Conservation (phyloP, 2,329 filamentous ascomycete genomes). For the Cytospora mali region DNA sequence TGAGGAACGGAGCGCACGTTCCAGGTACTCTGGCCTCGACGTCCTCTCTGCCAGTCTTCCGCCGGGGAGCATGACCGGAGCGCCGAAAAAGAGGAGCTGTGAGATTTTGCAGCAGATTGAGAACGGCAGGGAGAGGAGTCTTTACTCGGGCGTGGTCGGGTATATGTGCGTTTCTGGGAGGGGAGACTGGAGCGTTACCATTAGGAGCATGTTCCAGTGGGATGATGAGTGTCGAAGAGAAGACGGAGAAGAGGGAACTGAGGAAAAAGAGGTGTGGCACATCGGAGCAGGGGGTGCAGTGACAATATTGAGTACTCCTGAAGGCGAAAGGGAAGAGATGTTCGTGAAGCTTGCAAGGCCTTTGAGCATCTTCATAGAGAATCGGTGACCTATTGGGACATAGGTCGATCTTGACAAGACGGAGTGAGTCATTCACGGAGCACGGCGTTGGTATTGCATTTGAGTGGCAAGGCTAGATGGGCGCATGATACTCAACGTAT, state of each 20-base stretch:
- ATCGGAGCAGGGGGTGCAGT: slow-evolving; percentile 91
- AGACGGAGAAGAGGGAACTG: slow-evolving; percentile 34
- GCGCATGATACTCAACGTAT: slow-evolving; percentile 35
- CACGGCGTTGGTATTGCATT: slow-evolving; percentile 17
- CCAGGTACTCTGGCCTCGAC: slow-evolving; percentile 66
- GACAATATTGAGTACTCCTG: slow-evolving; percentile 77
- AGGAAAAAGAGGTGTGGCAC: slow-evolving; percentile 66
- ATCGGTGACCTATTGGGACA: slow-evolving; percentile 25
- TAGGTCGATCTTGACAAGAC: background rate
- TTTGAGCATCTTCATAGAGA: slow-evolving; percentile 51
- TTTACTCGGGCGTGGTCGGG: slow-evolving; percentile 88
- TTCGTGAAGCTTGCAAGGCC: slow-evolving; percentile 69
- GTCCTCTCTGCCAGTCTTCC: slow-evolving; percentile 78
- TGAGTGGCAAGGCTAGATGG: slow-evolving; percentile 9
- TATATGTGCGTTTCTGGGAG: slow-evolving; percentile 85
- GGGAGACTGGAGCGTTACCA: slow-evolving; percentile 90
- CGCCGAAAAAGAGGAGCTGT: slow-evolving; percentile 90
- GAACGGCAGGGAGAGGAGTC: slow-evolving; percentile 61
- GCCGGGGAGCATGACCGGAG: slow-evolving; percentile 94
- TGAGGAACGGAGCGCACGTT: slow-evolving; percentile 20
- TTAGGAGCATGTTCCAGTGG: slow-evolving; percentile 78
- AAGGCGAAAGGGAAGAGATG: slow-evolving; percentile 92
- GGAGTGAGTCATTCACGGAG: background rate
- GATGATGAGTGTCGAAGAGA: slow-evolving; percentile 60
- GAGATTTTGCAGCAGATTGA: slow-evolving; percentile 77